Evolutionary conservation across 805 yeast species (phyloP).

Genomic region (Saturnispora gosingensis): DNA sequence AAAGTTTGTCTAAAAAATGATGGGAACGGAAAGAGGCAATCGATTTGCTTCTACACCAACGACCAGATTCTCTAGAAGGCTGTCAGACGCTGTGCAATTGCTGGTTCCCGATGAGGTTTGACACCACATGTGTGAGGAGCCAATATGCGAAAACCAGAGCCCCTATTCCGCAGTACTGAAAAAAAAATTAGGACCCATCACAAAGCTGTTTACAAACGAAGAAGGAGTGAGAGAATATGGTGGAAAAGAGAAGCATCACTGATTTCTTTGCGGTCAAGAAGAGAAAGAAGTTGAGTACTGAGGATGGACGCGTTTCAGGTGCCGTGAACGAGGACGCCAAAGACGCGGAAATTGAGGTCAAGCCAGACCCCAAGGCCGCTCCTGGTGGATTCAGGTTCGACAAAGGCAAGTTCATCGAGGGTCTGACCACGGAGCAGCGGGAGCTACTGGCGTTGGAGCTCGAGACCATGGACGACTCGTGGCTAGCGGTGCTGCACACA

Average conservation of each 20-base stretch:
- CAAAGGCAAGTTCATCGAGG: conserved; percentile 41
- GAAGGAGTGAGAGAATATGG: neutral
- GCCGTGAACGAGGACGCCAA: neutral
- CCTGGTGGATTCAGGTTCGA: conserved; percentile 27
- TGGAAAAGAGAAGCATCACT: conserved; percentile 11
- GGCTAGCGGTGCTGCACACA: conserved; percentile 61
- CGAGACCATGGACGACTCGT: conserved; percentile 57
- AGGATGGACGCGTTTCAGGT: neutral
- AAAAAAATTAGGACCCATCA: neutral
- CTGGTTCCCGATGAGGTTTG: neutral
- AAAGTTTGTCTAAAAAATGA: neutral
- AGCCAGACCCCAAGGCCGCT: neutral
- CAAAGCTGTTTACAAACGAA: neutral
- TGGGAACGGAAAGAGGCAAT: neutral
- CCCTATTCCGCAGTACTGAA: neutral
- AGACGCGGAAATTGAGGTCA: neutral
- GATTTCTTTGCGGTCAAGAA: conserved; percentile 13
- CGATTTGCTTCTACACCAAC: neutral
- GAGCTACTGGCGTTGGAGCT: conserved; percentile 58
- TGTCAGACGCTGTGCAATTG: neutral
- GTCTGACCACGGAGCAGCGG: conserved; percentile 39
- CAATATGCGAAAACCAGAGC: neutral
- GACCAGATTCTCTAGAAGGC: neutral
- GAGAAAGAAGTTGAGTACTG: conserved; percentile 4
- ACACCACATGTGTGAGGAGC: neutral